phyloP scores from a whole-genome alignment of 225 moss, liverwort and hornwort genomes.

The Bryoerythrophyllum caledonicum region DNA sequence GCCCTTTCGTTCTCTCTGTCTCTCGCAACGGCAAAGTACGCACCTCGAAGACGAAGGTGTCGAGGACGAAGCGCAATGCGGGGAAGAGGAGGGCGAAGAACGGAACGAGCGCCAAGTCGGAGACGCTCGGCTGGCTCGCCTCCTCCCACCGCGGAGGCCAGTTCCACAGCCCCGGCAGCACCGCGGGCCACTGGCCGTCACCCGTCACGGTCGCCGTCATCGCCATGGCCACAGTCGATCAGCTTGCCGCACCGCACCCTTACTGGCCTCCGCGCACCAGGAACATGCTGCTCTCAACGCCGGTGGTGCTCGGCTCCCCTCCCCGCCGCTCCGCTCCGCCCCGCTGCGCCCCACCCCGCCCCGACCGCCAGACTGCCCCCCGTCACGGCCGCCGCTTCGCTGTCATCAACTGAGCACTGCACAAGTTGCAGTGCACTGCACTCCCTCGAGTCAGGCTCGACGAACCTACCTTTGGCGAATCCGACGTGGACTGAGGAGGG shows the following conservation, averaged over 20 bases:
- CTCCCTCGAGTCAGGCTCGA: too few relatives aligned
- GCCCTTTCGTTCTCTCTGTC: neutral
- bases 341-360: too few relatives aligned
- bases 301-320: too few relatives aligned
- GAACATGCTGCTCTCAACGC: too few relatives aligned
- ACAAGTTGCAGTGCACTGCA: too few relatives aligned
- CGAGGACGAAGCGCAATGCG: conserved; percentile 43
- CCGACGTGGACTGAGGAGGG: too few relatives aligned
- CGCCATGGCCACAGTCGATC: neutral
- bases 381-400: too few relatives aligned
- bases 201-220: neutral
- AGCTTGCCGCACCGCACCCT: too few relatives aligned
- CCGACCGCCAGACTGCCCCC: too few relatives aligned
- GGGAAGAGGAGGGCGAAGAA: conserved; percentile 58
- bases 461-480: too few relatives aligned
- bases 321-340: too few relatives aligned
- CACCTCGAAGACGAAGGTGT: conserved; percentile 57
- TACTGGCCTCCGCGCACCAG: too few relatives aligned
- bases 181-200: neutral
- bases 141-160: conserved; percentile 50
- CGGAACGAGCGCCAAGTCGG: conserved; percentile 41
- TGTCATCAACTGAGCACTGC: neutral
- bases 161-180: conserved; percentile 40
- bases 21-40: neutral
- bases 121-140: conserved; percentile 32